Percentiles rank a stretch among this genome's conserved stretches.
Evolutionary conservation across 306 rosid species (phyloP).

Genomic region (Vigna trinervia): DNA sequence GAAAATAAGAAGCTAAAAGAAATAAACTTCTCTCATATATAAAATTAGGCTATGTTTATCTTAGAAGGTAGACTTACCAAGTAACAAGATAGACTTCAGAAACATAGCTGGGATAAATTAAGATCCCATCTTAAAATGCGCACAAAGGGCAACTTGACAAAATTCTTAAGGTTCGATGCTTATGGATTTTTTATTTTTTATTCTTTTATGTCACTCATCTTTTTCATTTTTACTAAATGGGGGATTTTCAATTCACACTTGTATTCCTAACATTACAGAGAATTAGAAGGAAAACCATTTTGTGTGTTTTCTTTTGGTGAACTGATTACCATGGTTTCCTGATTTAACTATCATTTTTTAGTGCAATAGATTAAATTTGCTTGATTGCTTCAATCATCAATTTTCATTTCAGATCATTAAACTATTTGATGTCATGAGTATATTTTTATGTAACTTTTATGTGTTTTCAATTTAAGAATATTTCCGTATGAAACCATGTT

Average conservation of each 20-base stretch:
- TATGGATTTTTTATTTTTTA: no score
- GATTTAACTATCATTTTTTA: neutral
- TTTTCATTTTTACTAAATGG: no score
- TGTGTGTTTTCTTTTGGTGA: neutral
- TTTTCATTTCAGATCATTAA: constrained; percentile 1
- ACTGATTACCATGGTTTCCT: neutral
- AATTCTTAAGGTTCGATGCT: no score
- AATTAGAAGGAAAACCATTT: neutral
- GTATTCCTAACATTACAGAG: neutral
- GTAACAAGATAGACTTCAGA: no score
- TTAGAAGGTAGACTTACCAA: no score
- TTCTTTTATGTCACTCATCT: no score
- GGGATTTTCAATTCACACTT: no score
- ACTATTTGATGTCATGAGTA: neutral
- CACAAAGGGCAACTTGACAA: no score
- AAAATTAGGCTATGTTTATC: neutral
- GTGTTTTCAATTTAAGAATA: constrained; percentile 13
- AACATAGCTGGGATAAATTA: no score
- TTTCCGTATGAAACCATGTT: constrained; percentile 15
- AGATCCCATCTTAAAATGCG: no score
- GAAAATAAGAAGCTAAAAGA: no score
- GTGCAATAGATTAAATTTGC: neutral
- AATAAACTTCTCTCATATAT: no score
- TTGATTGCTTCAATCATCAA: constrained; percentile 16
- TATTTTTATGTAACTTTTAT: neutral